Evolutionary conservation across 176 grass and related monocot genomes (phyloP), one percentile per base, ranked within the genome.

Genomic region (Eleusine coracana): DNA sequence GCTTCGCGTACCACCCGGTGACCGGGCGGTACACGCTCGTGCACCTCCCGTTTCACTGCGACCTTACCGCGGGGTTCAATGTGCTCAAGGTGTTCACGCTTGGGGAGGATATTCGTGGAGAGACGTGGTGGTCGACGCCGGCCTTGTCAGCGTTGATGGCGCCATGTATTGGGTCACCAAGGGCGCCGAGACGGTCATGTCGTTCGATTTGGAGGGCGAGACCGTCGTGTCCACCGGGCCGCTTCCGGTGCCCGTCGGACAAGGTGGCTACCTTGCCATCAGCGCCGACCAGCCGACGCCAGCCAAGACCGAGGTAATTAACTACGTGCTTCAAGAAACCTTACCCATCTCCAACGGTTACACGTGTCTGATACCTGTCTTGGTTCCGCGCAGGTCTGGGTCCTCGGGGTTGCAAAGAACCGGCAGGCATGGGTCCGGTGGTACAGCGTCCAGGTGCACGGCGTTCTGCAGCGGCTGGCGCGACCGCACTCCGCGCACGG

Each of bases 141-240:
- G 70, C 44, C 0, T 74, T 59, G 45, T 75, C 7, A 29, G 60
- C 81, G 21, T 66, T 14, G 71, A 42, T 46, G 71, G 71, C 20
- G 46, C 18, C 3, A 66, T 45, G 21, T 54, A 58, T 37, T 84
- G 82, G 72, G 21, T 84, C 14, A 52, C 23, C n/a, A 42, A 62
- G 55, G 55, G 3, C 31, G 61, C 0, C 59, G 29, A 38, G 42
- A 20, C 3, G 25, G 44, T 45, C 62, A 13, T 84, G 82, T 54
- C 82, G 37, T 68, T 84, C 17, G 63, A 84, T 64, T 50, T 45
- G 36, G 15, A 11, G 61, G 45, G 42, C 6, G 81, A 83, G 61
- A 34, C 37, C 8, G 29, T 83, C 71, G 23, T 15, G 21, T 23
- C 34, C 29, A 10, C 44, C 15, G 2, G 1, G 4, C 7, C 16